Evolutionary conservation across 768 basidiomycete genomes (phyloP).

Genomic region (Suillus occidentalis): DNA sequence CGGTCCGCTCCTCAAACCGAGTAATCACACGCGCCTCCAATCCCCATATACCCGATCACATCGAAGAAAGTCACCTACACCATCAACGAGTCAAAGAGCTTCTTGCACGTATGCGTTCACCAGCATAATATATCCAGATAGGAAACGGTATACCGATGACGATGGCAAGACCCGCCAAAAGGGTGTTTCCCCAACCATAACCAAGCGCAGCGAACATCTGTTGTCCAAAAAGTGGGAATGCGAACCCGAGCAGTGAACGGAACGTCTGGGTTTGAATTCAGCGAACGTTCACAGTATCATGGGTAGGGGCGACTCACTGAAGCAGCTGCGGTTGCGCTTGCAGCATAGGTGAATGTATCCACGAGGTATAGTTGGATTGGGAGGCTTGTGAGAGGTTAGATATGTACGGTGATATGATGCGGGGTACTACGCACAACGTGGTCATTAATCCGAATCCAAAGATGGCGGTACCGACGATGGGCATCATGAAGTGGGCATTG

Average conservation of each 20-base stretch:
- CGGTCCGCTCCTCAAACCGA: not conserved
- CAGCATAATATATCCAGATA: not conserved
- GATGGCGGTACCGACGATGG: constrained; percentile 60
- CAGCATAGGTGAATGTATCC: constrained; percentile 68
- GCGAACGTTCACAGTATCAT: not conserved
- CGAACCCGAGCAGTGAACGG: constrained; percentile 62
- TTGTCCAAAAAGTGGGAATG: constrained; percentile 63
- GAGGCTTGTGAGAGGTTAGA: constrained; percentile 38
- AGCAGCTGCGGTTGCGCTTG: constrained; percentile 63
- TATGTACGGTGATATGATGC: constrained; percentile 19
- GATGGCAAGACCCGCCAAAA: not conserved
- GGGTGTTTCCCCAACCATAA: constrained; percentile 49
- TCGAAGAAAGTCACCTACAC: not conserved
- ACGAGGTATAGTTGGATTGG: constrained; percentile 68
- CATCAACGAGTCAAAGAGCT: not conserved
- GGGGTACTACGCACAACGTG: constrained; percentile 44
- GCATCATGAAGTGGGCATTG: constrained; percentile 72
- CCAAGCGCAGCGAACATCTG: constrained; percentile 66
- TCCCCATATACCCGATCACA: not conserved
- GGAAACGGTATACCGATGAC: not conserved
- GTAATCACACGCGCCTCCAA: not conserved
- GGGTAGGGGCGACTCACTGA: constrained; percentile 39
- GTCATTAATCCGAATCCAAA: constrained; percentile 67
- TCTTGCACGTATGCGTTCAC: constrained; percentile 21
- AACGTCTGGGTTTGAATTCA: constrained; percentile 41